phyloP scores from a whole-genome alignment of 108 stramenopile species.

The Parietichytrium sp. region DNA sequence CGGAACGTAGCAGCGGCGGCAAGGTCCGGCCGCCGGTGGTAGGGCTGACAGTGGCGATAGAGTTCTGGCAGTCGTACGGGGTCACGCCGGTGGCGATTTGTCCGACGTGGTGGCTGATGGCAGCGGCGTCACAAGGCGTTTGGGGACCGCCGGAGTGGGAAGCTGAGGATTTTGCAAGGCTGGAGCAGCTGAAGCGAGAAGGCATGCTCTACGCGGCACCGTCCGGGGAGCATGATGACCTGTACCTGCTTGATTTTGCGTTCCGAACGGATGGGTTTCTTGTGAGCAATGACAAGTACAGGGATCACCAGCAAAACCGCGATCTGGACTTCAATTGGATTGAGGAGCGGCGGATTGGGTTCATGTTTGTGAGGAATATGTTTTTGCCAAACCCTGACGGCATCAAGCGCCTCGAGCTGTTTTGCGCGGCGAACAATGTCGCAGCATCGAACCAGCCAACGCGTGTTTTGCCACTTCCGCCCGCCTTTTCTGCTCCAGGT shows the following conservation, averaged over 20 bases:
- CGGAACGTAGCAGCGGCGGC: neutral
- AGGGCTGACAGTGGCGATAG: neutral
- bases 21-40: neutral
- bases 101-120: neutral
- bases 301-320: neutral
- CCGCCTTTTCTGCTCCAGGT: too few species aligned
- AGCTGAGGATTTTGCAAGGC: neutral
- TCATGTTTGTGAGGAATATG: conserved; percentile 1
- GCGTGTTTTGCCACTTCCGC: too few species aligned
- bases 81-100: conserved; percentile 24
- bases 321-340: conserved; percentile 5
- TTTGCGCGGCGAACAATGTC: too few species aligned
- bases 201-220: conserved; percentile 5
- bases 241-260: neutral
- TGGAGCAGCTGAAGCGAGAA: neutral
- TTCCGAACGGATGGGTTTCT: conserved; percentile 30
- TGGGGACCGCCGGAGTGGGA: conserved; percentile 15
- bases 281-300: neutral
- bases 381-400: conserved; percentile 29
- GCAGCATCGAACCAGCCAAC: too few species aligned
- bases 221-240: conserved; percentile 31
- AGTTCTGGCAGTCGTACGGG: conserved; percentile 2
- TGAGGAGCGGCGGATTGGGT: conserved; percentile 18
- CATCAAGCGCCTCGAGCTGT: neutral
- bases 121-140: neutral